phyloP scores from a whole-genome alignment of 768 basidiomycete species.

The Lactifluus volemus region DNA sequence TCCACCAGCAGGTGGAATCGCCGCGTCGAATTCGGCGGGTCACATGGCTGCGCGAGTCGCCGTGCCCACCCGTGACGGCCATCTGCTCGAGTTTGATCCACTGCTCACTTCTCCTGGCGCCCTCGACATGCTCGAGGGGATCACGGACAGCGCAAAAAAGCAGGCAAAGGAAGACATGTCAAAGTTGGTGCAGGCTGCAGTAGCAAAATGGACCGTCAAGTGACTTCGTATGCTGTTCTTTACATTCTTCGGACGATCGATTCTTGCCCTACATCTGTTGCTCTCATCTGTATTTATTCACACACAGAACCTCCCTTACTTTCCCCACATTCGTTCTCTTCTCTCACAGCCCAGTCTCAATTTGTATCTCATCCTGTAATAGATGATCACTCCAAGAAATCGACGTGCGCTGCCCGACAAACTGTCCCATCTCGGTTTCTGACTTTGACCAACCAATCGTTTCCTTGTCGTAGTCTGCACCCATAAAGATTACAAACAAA shows the following conservation, averaged over 20 bases:
- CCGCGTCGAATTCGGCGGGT: constrained; percentile 16
- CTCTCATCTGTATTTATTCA: constrained; percentile 12
- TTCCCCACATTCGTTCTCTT: background rate
- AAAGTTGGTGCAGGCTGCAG: constrained; percentile 58
- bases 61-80: constrained; percentile 75
- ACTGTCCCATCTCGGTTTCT: constrained; percentile 43
- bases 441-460: constrained; percentile 47
- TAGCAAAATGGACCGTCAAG: constrained; percentile 59
- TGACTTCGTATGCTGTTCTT: background rate
- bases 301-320: background rate
- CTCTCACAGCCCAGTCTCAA: background rate
- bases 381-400: constrained; percentile 12
- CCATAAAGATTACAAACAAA: background rate
- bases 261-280: background rate
- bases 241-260: background rate
- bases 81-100: constrained; percentile 80
- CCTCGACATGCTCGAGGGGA: constrained; percentile 68
- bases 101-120: constrained; percentile 61
- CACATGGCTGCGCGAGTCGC: constrained; percentile 53
- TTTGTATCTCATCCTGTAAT: constrained; percentile 7
- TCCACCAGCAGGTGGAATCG: constrained; percentile 12
- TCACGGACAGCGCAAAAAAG: constrained; percentile 76
- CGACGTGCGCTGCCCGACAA: constrained; percentile 14
- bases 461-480: constrained; percentile 10
- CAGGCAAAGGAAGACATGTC: constrained; percentile 72